Evolutionary conservation across 345 rosid species (phyloP).

Genomic region (Aurinia saxatilis): DNA sequence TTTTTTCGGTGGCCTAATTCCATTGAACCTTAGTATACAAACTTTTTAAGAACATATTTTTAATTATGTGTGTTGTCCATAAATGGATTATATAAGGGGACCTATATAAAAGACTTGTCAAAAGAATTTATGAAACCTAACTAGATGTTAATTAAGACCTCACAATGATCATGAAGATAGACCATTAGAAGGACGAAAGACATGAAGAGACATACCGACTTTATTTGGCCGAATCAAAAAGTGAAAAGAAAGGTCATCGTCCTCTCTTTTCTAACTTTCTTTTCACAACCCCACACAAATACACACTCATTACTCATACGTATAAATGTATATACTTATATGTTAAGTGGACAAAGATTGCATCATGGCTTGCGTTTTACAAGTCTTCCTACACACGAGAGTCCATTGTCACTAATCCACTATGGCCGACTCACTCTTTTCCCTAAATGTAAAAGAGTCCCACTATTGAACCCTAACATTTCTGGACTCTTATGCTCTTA

Average conservation of each 20-base stretch:
- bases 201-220: constrained; percentile 29
- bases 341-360: constrained; percentile 1
- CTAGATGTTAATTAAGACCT: background rate
- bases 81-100: background rate
- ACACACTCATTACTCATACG: background rate
- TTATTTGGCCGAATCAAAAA: constrained; percentile 24
- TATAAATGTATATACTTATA: background rate
- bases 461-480: background rate
- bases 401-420: constrained; percentile 17
- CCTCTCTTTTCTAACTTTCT: constrained; percentile 13
- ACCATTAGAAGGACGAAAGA: constrained; percentile 22
- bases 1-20: too few species aligned
- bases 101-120: background rate
- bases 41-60: too few species aligned
- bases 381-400: constrained; percentile 6
- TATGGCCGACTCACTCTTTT: constrained; percentile 1
- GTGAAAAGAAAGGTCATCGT: constrained; percentile 21
- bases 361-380: constrained; percentile 29
- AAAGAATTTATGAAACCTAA: constrained; percentile 10
- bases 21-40: too few species aligned
- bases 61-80: too few species aligned
- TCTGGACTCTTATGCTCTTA: too few species aligned
- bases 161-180: constrained; percentile 18
- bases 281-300: constrained; percentile 16
- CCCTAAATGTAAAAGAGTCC: background rate